Conservation (phyloP, 495 filamentous ascomycete genomes). For the Podospora pseudopauciseta region DNA sequence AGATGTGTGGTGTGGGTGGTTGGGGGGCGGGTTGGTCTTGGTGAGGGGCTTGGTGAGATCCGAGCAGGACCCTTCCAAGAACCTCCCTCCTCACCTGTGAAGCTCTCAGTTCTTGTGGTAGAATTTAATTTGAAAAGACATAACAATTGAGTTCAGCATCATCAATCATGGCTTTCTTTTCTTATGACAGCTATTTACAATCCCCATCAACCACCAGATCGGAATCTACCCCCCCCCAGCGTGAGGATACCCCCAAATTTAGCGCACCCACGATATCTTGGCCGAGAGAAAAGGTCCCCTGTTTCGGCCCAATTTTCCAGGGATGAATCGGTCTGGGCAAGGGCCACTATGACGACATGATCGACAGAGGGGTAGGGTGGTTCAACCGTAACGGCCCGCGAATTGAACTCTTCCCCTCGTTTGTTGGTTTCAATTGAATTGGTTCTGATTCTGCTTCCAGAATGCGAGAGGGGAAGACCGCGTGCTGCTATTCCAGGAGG, state of each 20-base stretch:
- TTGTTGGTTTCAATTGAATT: neutral
- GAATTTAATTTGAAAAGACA: no score
- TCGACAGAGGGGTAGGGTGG: slow-evolving; percentile 4
- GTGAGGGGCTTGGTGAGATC: no score
- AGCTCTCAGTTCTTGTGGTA: no score
- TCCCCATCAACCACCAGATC: no score
- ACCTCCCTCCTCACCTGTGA: no score
- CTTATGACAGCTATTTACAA: no score
- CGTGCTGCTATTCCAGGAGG: neutral
- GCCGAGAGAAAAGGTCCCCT: neutral
- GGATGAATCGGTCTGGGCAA: neutral
- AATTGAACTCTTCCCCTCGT: neutral
- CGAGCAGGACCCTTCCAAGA: no score
- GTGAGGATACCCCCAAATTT: neutral
- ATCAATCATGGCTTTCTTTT: no score
- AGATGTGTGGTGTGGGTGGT: neutral
- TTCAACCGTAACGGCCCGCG: neutral
- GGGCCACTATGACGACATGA: slow-evolving; percentile 5
- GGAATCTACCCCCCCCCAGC: no score
- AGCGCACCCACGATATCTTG: neutral
- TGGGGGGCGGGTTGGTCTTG: no score
- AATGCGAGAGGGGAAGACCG: neutral
- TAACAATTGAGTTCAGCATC: no score
- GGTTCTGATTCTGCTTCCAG: neutral
- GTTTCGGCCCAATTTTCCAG: neutral